Percentiles rank a stretch among this genome's conserved stretches.
Conservation (phyloP, 306 rosid genomes). For the Herpetospermum pedunculosum region DNA sequence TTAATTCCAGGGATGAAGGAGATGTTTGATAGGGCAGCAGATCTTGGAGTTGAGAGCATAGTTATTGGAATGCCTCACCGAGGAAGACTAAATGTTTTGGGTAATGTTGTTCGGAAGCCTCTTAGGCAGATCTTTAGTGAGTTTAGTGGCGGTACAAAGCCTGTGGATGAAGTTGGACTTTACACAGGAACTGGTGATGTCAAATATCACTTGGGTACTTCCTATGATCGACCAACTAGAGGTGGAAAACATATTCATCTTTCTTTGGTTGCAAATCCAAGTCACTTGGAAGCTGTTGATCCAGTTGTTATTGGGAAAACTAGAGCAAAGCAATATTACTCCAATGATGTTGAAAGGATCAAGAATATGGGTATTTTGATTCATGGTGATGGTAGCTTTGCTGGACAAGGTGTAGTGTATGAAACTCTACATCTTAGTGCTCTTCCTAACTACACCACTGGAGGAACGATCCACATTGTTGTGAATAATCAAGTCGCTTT, state of each 20-base stretch:
- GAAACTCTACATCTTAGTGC: conserved; percentile 95
- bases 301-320: conserved; percentile 93
- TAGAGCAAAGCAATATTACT: conserved; percentile 81
- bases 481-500: conserved; percentile 94
- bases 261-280: conserved; percentile 89
- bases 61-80: conserved; percentile 94
- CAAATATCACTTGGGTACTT: conserved; percentile 88
- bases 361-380: conserved; percentile 79
- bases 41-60: conserved; percentile 94
- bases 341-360: conserved; percentile 57
- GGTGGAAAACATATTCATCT: conserved; percentile 79
- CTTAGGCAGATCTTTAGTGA: conserved; percentile 83
- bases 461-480: conserved; percentile 89
- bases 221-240: conserved; percentile 88
- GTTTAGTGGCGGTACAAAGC: conserved; percentile 69
- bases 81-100: conserved; percentile 79
- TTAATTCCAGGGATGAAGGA: conserved; percentile 96
- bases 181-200: conserved; percentile 98
- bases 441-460: conserved; percentile 89
- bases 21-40: conserved; percentile 86
- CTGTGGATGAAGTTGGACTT: conserved; percentile 81
- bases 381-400: conserved; percentile 98
- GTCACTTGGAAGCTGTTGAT: conserved; percentile 95
- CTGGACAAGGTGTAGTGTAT: conserved; percentile 97
- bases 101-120: conserved; percentile 89